Evolutionary conservation across 1,139 yeast genomes (phyloP).

Genomic region (Geotrichum fermentans): DNA sequence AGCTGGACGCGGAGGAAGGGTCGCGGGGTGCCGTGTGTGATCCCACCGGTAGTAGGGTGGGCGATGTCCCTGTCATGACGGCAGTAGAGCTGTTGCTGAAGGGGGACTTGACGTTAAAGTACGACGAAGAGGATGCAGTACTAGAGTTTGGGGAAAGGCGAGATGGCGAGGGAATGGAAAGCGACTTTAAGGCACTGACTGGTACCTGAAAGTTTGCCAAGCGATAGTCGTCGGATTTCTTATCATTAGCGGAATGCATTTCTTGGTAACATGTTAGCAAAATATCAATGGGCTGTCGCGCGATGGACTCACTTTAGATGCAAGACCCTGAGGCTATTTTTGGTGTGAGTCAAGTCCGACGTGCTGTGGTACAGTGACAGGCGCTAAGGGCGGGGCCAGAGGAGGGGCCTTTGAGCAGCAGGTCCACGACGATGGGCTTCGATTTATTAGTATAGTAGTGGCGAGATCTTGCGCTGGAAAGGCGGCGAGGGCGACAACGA

Average conservation of each 20-base stretch:
- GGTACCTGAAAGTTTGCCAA: background rate
- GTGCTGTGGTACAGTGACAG: no score
- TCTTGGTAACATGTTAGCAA: background rate
- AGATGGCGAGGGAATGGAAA: constrained; percentile 8
- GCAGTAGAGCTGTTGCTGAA: background rate
- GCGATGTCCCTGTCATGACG: background rate
- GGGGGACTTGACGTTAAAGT: constrained; percentile 5
- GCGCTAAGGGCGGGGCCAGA: no score
- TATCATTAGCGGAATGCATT: background rate
- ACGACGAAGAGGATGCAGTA: constrained; percentile 10
- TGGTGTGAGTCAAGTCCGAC: no score
- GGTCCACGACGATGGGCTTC: no score
- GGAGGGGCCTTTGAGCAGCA: no score
- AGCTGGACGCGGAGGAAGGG: constrained; percentile 5
- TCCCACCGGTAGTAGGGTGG: background rate
- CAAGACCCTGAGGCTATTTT: no score
- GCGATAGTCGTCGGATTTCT: background rate
- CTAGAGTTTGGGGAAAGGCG: constrained; percentile 11
- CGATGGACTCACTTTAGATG: background rate
- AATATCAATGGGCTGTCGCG: background rate
- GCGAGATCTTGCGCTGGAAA: no score
- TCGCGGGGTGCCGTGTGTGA: background rate
- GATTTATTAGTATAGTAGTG: no score
- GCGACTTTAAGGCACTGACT: constrained; percentile 4
- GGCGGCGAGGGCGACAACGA: no score